Conservation (phyloP, 805 yeast species). For the Nakazawaea laoshanensis region DNA sequence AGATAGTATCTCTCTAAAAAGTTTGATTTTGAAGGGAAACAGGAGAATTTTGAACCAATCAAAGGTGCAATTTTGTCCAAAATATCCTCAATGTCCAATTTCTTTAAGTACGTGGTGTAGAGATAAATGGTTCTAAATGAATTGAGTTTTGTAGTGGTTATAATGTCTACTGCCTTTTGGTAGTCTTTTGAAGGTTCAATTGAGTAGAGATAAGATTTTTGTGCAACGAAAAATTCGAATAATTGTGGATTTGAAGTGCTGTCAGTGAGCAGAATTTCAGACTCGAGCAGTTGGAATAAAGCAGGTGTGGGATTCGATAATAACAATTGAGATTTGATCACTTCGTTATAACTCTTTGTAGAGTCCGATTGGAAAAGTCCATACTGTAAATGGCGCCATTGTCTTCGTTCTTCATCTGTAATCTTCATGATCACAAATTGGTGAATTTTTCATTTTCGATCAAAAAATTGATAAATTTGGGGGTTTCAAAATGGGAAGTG, state of each 20-base stretch:
- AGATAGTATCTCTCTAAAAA: conserved; percentile 6
- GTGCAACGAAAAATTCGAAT: conserved; percentile 1
- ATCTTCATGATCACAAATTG: no score
- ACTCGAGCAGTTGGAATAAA: background rate
- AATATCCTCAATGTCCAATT: background rate
- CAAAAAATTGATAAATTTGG: no score
- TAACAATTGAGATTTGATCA: conserved; percentile 2
- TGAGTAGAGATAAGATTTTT: background rate
- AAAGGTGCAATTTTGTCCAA: background rate
- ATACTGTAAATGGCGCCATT: no score
- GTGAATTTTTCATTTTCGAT: no score
- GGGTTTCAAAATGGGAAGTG: no score
- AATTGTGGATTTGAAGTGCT: background rate
- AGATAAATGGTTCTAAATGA: conserved; percentile 2
- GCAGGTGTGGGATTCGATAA: background rate
- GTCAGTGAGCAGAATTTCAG: background rate
- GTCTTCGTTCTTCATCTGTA: no score
- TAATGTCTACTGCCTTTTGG: background rate
- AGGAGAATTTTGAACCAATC: background rate
- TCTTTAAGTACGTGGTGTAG: background rate
- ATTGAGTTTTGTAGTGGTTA: background rate
- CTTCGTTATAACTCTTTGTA: no score
- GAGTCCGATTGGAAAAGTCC: no score
- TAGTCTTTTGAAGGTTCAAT: background rate
- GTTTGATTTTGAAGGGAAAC: conserved; percentile 5